Base-by-base conservation (phyloP, 306 rosid genomes). In the Morella rubra region DNA sequence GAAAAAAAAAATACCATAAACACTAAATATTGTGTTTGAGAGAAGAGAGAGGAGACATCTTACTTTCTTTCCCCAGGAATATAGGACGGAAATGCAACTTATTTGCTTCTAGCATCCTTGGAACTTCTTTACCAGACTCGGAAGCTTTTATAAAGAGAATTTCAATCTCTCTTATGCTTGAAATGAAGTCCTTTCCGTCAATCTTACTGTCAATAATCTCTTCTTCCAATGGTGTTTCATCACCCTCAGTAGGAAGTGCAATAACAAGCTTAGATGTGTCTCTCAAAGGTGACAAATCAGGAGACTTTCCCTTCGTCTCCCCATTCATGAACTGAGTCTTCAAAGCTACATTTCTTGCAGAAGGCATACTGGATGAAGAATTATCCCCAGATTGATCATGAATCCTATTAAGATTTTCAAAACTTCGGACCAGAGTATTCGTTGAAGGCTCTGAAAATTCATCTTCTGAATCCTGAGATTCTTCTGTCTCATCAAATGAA, bases 51-150 rank as follows among this genome's bases (percentile, higher is more conserved):
- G 81, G 69, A 81, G 73, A 76, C 73, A 77, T 22, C 76, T 84
- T 91, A 96, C 99, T 84, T 77, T 88, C 90, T 87, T 87, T 89
- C 60, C 85, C 91, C 0, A 79, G 85, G 62, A 91, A 81, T 68
- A 92, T 84, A 9, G 97, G 98, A 73, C 97, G 93, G 75, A 96
- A 92, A 77, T 96, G 95, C 71, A 92, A 82, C 83, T 96, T 96
- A 77, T 96, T 92, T 77, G 99, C 98, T 85, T 92, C 98, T 81
- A 96, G 98, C 99, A 96, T 96, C 89, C 90, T 91, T 62, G 99
- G 99, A 84, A 96, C 92, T 88, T 91, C 99, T 86, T 60, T 81
- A 53, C 98, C 96, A 54, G 96, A 87, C 37, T 92, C 97, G 22
- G 93, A 91, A 81, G 99, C 98, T 84, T 85, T 88, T 79, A 52